Evolutionary conservation across 2,329 filamentous ascomycete genomes (phyloP), one percentile per base, ranked within the genome.

Genomic region (Paracoccidioides brasiliensis): DNA sequence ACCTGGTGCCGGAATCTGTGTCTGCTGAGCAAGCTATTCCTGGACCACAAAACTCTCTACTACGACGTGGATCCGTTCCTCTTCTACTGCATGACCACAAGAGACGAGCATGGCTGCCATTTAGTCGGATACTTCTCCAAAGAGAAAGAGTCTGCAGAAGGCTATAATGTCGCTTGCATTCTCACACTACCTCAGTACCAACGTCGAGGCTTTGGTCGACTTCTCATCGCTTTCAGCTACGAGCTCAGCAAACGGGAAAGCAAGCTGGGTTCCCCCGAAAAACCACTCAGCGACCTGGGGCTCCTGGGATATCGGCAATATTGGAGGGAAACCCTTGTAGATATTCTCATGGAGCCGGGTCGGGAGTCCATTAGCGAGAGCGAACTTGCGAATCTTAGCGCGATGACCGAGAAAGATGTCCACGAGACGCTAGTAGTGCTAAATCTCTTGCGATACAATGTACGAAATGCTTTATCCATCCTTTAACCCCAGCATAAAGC

Each of bases 101-200:
- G 90, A 63, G 88, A 96, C 65, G 86, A 93, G 55, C 81, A 85
- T 15, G 91, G 91, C 15, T 96, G 93, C 67, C 93, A 96, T 68
- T 93, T 98, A 62, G 91, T 97, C 32, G 93, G 93, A n/a, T 98
- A 98, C 68, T 98, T 98, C 65, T 95, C 88, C 55, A 98, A 98
- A 69, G 93, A 98, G 70, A 98, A 98, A 64, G 93, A 98, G 71
- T 91, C 86, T 42, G 90, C 90, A 0, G 94, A 98, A 64, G 89
- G 88, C 35, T 98, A 97, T 79, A 98, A 98, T 67, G 85, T 98
- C 37, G 94, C 93, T 4, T 98, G 94, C 80, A 98, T 98, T 68
- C 77, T 98, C 57, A 98, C 93, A 0, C 77, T 98, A 3, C 93
- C 93, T 0, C 94, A 98, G 68, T 97, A 94, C 64, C 93, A 98